phyloP scores from a whole-genome alignment of 331 rosid species.

The Acacia pycnantha region DNA sequence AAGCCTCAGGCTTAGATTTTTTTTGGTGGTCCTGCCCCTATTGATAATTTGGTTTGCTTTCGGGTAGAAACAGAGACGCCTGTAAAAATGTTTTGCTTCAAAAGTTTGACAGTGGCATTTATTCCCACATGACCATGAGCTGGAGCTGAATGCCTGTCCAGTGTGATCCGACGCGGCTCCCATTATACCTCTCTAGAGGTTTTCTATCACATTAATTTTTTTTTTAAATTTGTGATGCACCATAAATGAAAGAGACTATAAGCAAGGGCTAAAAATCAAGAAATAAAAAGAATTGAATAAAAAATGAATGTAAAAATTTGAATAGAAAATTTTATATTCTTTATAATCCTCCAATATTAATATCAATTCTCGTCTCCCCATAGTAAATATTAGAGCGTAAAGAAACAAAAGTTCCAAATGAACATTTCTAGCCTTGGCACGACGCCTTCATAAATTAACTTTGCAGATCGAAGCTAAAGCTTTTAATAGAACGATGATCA shows the following conservation, averaged over 20 bases:
- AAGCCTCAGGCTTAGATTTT: neutral
- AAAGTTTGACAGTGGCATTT: neutral
- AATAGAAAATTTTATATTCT: too few relatives aligned
- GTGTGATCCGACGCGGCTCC: neutral
- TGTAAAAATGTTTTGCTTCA: neutral
- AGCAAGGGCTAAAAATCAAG: neutral
- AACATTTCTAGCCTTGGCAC: neutral
- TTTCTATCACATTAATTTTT: too few relatives aligned
- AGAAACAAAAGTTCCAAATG: neutral
- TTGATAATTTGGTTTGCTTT: neutral
- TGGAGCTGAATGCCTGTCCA: neutral
- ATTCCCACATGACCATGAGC: neutral
- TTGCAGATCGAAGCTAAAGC: neutral
- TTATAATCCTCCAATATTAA: too few relatives aligned
- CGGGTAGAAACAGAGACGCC: neutral
- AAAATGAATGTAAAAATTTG: neutral
- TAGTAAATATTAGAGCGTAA: neutral
- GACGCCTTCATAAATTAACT: neutral
- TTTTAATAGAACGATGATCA: neutral
- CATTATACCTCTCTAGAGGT: too few relatives aligned
- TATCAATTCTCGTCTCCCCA: neutral
- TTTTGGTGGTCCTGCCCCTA: conserved; percentile 1
- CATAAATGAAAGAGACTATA: neutral
- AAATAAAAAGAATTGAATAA: neutral
- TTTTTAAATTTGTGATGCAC: neutral